phyloP scores from a whole-genome alignment of 352 stramenopile genomes.

The Stramenopiles sp. region DNA sequence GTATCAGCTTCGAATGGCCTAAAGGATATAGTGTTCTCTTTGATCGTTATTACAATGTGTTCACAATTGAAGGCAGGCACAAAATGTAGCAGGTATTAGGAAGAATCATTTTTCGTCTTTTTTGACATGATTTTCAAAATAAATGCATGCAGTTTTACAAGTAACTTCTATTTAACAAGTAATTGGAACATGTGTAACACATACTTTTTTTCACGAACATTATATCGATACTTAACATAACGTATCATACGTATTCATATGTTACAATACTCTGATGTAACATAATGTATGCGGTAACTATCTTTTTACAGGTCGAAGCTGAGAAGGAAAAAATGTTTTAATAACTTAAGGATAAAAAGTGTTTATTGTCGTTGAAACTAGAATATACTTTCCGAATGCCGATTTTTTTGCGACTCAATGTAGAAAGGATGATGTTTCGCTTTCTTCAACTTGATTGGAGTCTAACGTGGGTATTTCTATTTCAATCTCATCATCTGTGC shows the following conservation, averaged over 20 bases:
- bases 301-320: too few species aligned
- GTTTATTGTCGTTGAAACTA: constrained; percentile 30
- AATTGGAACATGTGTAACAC: constrained; percentile 12
- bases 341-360: constrained; percentile 25
- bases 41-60: not conserved
- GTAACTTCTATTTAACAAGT: not conserved
- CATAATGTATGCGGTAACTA: too few species aligned
- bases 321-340: too few species aligned
- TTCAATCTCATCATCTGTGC: constrained; percentile 22
- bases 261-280: too few species aligned
- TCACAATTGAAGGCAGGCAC: not conserved
- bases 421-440: constrained; percentile 36
- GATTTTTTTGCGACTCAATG: constrained; percentile 28
- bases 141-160: not conserved
- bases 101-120: not conserved
- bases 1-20: constrained; percentile 96
- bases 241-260: constrained; percentile 34
- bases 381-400: constrained; percentile 25
- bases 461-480: constrained; percentile 16
- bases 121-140: not conserved
- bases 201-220: not conserved
- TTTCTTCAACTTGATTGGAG: constrained; percentile 27
- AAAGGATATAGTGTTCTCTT: constrained; percentile 23
- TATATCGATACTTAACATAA: constrained; percentile 28
- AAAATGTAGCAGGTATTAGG: not conserved